Evolutionary conservation across 305 asterid species (phyloP), one percentile per base, ranked within the genome.

Genomic region (Nicotiana rustica): DNA sequence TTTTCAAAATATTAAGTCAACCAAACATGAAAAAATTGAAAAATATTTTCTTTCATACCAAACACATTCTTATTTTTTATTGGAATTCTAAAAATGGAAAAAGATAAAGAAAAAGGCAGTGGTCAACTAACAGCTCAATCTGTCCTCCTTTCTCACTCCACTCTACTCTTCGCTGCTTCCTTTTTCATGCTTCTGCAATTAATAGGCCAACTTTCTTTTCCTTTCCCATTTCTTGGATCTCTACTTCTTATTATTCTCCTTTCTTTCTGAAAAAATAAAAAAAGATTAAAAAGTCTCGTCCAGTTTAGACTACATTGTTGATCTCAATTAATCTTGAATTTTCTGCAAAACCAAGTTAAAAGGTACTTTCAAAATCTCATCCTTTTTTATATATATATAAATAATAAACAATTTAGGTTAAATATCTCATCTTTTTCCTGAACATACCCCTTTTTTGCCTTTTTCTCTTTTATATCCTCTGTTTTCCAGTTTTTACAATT

Each of bases 341-440:
- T 57, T 77, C 52, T 29, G 17, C 31, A 33, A 4, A 25, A 33
- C 49, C 69, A 78, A 57, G 35, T 17, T 57, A 5, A 35, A n/a
- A 31, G 69, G 69, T 78, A 78, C 25, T 77, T 17, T 56, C 21
- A 38, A 36, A 76, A 21, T 47, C 17, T 57, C 29, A 14, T 6
- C 4, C 31, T 77, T 52, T 31, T 35, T 8, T 57, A 57, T 19
- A 6, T 38, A 10, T 49, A 49, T 2, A 67, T 67, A 36, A 8
- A 31, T 10, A 67, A 29, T 25, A 25, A 25, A 25, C 1, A 31
- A 31, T 67, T 83, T 29, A 29, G 86, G 9, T 68, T 29, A 19
- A 83, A 25, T 36, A 21, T 62, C 36, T 77, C 3, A 13, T 65
- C 25, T 83, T 83, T 65, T 76, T 55, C 17, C 25, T 60, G 21